A percentile compares a stretch with the other conserved stretches of the same genome.
Conservation (phyloP, 1,139 yeast species). For the Candida freyschussii region DNA sequence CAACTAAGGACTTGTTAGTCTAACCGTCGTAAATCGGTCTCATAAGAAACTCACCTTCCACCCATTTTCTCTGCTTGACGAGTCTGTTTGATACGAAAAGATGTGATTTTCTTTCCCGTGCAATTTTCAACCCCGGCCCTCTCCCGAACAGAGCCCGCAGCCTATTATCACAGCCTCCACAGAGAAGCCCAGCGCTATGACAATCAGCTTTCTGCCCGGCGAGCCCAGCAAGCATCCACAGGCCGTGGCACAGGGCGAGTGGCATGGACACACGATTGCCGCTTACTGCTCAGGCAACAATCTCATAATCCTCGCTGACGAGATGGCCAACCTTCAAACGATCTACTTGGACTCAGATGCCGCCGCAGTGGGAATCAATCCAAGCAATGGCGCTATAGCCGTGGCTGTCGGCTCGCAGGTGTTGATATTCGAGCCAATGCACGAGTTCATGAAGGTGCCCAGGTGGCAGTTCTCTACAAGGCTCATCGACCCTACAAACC, state of each 20-base stretch:
- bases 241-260: conserved; percentile 56
- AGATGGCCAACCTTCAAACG: conserved; percentile 62
- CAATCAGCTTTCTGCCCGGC: conserved; percentile 76
- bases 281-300: conserved; percentile 89
- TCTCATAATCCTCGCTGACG: conserved; percentile 56
- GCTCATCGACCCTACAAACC: conserved; percentile 31
- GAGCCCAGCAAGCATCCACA: conserved; percentile 61
- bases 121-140: background rate
- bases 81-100: too few relatives aligned
- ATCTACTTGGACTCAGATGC: conserved; percentile 68
- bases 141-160: background rate
- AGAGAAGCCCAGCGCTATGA: conserved; percentile 38
- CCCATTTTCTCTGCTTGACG: too few relatives aligned
- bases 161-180: conserved; percentile 1
- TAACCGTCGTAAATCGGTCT: too few relatives aligned
- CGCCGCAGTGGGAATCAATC: conserved; percentile 57
- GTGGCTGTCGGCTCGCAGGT: conserved; percentile 33
- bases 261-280: conserved; percentile 65
- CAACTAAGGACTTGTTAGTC: conserved; percentile 53
- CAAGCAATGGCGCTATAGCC: conserved; percentile 47
- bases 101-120: conserved; percentile 1
- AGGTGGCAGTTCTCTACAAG: conserved; percentile 44
- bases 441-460: conserved; percentile 33
- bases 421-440: conserved; percentile 35
- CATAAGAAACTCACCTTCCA: conserved; percentile 23